Evolutionary conservation across 345 rosid species (phyloP).

Genomic region (Rhodomyrtus tomentosa): DNA sequence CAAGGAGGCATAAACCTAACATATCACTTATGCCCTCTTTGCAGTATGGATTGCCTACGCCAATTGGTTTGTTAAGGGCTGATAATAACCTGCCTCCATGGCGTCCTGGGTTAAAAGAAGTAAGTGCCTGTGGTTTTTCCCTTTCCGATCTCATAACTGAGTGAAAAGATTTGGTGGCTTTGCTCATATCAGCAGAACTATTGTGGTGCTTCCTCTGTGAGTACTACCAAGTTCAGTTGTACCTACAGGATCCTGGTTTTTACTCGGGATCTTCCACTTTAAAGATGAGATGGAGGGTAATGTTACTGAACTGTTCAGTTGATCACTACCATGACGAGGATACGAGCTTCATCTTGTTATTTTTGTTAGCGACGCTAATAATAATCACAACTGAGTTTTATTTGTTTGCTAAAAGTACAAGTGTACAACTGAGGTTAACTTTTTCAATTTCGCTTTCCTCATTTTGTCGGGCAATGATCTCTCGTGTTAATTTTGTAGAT

Average conservation of each 20-base stretch:
- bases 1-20: background rate
- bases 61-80: constrained; percentile 70
- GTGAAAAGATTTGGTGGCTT: background rate
- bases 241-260: background rate
- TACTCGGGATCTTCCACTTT: background rate
- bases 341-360: background rate
- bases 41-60: constrained; percentile 87
- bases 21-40: constrained; percentile 3
- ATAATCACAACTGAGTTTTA: background rate
- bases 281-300: background rate
- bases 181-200: background rate
- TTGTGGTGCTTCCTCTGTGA: background rate
- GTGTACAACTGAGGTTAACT: background rate
- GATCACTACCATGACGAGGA: background rate
- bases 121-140: constrained; percentile 9
- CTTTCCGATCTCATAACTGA: background rate
- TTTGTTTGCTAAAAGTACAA: background rate
- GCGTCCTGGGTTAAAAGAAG: constrained; percentile 85
- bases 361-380: background rate
- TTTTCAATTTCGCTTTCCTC: background rate
- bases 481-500: constrained; percentile 23
- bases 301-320: background rate
- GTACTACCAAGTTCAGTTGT: background rate
- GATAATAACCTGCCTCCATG: constrained; percentile 97
- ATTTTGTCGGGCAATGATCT: background rate